Evolutionary conservation across 139 green algal species (phyloP).

Genomic region (Choricystis sp.): DNA sequence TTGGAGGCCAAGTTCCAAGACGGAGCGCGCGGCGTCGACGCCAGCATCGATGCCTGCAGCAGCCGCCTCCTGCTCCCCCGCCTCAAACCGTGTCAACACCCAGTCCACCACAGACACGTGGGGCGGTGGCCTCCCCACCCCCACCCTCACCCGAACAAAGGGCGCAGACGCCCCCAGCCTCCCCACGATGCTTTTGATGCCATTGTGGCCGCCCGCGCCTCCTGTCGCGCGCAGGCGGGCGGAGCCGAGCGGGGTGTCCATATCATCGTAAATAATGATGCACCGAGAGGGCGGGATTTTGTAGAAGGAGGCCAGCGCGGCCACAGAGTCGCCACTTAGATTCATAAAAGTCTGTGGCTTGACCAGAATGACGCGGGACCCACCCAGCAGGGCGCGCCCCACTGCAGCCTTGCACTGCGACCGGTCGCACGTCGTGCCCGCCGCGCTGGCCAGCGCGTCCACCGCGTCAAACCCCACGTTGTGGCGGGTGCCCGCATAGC

Average conservation of each 20-base stretch:
- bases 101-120: conserved; percentile 32
- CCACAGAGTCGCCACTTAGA: conserved; percentile 57
- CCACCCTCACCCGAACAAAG: conserved; percentile 60
- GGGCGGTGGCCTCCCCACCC: conserved; percentile 58
- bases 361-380: conserved; percentile 46
- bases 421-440: conserved; percentile 39
- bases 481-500: conserved; percentile 60
- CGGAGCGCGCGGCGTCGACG: conserved; percentile 23
- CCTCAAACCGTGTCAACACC: conserved; percentile 59
- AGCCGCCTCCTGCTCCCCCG: conserved; percentile 43
- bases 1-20: conserved; percentile 45
- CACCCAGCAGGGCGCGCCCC: conserved; percentile 22
- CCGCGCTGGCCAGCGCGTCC: conserved; percentile 36
- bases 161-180: conserved; percentile 38
- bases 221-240: conserved; percentile 55
- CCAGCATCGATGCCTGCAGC: conserved; percentile 29
- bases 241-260: conserved; percentile 41
- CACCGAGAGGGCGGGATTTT: conserved; percentile 35
- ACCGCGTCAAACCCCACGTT: conserved; percentile 82
- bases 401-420: conserved; percentile 51
- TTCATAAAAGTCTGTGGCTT: conserved; percentile 93
- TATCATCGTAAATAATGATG: conserved; percentile 75
- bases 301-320: conserved; percentile 51
- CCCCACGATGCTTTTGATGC: conserved; percentile 70
- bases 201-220: conserved; percentile 88